Evolutionary conservation across 495 filamentous ascomycete species (phyloP), one percentile per base, ranked within the genome.

Genomic region (Podospora fimiseda): DNA sequence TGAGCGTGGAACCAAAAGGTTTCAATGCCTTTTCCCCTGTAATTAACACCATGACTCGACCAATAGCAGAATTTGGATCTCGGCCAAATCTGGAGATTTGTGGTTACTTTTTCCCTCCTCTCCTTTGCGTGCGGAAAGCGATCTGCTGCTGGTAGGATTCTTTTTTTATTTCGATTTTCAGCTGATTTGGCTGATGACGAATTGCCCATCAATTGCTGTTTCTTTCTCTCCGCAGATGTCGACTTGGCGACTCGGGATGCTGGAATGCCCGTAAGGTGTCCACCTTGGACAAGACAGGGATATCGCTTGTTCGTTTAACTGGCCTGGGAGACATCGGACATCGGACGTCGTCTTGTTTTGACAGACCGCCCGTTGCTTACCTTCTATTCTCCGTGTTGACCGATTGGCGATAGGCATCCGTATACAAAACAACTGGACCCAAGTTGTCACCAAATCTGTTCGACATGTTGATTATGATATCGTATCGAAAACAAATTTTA

Each of bases 171-270:
- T n/a, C n/a, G 47, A 50, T 33, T 55, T 56, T 46, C 53, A 36
- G 53, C 42, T 23, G 48, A 56, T 56, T 48, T 23, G n/a, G 15
- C 43, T 27, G 44, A n/a, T n/a, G n/a, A n/a, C n/a, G n/a, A n/a
- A n/a, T n/a, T 13, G 21, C 18, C 20, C 2, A 16, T 37, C 20
- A 19, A 20, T 18, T 39, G 39, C 19, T 20, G 8, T 9, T 48
- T 44, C 21, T 21, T 20, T 49, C 48, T 50, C 55, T 52, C 50
- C 49, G 23, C 49, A 50, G 37, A 48, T 21, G 36, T 43, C 37
- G 30, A 41, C 20, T 5, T n/a, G 13, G 44, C 8, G 3, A 27
- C n/a, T 47, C 22, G n/a, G 23, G 44, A 24, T 3, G 9, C 16
- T 19, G 16, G n/a, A n/a, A n/a, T n/a, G n/a, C n/a, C n/a, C n/a